Conservation (phyloP, 1,284 basidiomycete genomes). For the Puccinia horiana region DNA sequence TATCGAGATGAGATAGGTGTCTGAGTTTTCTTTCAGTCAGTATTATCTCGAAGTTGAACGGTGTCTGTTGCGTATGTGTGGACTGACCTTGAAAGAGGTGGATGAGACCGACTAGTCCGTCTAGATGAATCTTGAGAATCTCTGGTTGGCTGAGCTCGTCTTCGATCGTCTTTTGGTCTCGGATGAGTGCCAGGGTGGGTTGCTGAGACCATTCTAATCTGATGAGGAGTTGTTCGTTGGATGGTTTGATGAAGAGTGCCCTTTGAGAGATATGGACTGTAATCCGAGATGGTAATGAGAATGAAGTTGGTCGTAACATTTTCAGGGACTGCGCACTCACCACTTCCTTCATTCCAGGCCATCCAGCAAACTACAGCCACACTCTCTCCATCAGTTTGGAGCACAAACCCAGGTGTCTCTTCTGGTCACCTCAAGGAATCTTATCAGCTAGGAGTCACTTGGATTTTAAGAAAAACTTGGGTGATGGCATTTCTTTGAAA, state of each 20-base stretch:
- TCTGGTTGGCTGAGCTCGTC: background rate
- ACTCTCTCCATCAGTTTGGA: too few relatives aligned
- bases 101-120: conserved; percentile 33
- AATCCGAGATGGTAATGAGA: conserved; percentile 22
- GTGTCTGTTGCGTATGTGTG: background rate
- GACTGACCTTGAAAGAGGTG: conserved; percentile 40
- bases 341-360: too few relatives aligned
- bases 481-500: too few relatives aligned
- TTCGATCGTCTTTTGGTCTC: conserved; percentile 6
- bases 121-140: conserved; percentile 9
- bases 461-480: too few relatives aligned
- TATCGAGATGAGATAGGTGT: conserved; percentile 39
- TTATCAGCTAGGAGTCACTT: too few relatives aligned
- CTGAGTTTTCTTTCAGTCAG: background rate
- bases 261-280: conserved; percentile 1
- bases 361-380: too few relatives aligned
- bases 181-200: background rate
- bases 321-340: too few relatives aligned
- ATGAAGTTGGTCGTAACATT: background rate
- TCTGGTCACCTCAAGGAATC: too few relatives aligned
- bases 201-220: conserved; percentile 27
- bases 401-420: too few relatives aligned
- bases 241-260: conserved; percentile 21
- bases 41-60: background rate
- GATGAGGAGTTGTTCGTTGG: background rate